Base-by-base conservation (phyloP, 768 basidiomycete genomes). In the Tremella mesenterica region DNA sequence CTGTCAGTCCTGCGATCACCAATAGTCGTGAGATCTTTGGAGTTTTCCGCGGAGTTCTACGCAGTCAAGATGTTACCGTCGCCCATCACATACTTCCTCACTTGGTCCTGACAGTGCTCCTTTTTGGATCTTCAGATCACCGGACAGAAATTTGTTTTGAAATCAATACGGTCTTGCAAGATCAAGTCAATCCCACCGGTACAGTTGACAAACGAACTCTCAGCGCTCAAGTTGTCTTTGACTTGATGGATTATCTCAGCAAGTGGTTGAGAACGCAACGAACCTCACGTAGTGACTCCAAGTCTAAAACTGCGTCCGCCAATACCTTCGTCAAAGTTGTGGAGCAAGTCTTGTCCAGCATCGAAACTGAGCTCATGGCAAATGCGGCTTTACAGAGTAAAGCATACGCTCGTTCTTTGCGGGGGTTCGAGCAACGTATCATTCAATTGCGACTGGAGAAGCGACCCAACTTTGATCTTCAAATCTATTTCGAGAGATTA, bases 161-260 rank as follows among this genome's bases (percentile, higher is more conserved):
- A 69, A 79, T 97, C 31, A 71, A 85, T 26, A 78, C 81, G 1
- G 89, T 99, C 1, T 77, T 99, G 10, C 78, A 84, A 61, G 93
- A 96, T 66, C 92, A 97, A 66, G 83, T 95, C 18, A 75, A 83
- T 57, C 71, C 78, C 0, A 73, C 76, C 8, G 84, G 83, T 8
- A 82, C 83, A 6, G 78, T 80, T 2, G 91, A 95, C 72, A 90
- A 90, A 70, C 85, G 85, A 56, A 74, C 88, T 2, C 79, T 95
- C 27, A 89, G 91, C 70, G 92, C 95, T n/a, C 92, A 96, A 79
- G 93, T 92, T 8, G 82, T 96, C 20, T 99, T 99, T 71, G 85
- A 85, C 75, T 79, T 99, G 26, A 81, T 99, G 70, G 95, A 99
- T 68, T 92, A 97, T 66, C 77, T 97, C 10, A 93, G 85, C 73